These are phyloP conservation scores for Lenwebbia sp. DNA, from an alignment of 345 rosid genomes.

Conservation along the genomic window DNA sequence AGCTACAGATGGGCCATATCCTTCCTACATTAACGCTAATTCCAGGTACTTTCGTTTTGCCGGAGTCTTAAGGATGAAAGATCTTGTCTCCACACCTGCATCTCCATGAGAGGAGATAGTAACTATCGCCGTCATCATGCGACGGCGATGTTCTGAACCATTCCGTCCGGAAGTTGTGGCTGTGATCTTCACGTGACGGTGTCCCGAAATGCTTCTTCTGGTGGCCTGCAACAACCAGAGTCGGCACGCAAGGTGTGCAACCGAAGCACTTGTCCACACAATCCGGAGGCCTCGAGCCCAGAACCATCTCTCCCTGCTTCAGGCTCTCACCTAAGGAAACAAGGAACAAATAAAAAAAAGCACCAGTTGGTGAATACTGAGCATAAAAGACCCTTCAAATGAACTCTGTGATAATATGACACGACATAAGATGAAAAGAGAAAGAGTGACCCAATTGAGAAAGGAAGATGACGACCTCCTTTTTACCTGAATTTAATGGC, in stretches of 20 bases:
- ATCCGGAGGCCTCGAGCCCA: conserved; percentile 73
- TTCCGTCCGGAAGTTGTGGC: background rate
- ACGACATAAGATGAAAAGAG: background rate
- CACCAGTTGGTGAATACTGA: background rate
- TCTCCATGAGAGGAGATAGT: conserved; percentile 66
- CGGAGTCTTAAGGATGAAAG: conserved; percentile 25
- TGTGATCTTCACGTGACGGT: background rate
- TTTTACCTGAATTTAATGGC: background rate
- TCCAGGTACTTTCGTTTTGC: background rate
- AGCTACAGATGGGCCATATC: background rate
- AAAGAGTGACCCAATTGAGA: background rate
- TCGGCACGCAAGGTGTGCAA: conserved; percentile 66
- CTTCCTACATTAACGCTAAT: background rate
- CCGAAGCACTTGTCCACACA: conserved; percentile 53
- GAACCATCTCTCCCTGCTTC: conserved; percentile 17
- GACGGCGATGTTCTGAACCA: background rate
- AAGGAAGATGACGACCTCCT: background rate
- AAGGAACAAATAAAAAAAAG: background rate
- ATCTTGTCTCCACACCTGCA: conserved; percentile 54
- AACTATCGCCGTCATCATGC: conserved; percentile 12
- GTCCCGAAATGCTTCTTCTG: background rate
- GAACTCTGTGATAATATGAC: background rate
- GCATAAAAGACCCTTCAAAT: background rate
- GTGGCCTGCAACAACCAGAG: conserved; percentile 28
- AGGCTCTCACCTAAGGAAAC: conserved; percentile 1